Base-by-base conservation (phyloP, 73 alveolate genomes). In the Effrenium voratum region DNA sequence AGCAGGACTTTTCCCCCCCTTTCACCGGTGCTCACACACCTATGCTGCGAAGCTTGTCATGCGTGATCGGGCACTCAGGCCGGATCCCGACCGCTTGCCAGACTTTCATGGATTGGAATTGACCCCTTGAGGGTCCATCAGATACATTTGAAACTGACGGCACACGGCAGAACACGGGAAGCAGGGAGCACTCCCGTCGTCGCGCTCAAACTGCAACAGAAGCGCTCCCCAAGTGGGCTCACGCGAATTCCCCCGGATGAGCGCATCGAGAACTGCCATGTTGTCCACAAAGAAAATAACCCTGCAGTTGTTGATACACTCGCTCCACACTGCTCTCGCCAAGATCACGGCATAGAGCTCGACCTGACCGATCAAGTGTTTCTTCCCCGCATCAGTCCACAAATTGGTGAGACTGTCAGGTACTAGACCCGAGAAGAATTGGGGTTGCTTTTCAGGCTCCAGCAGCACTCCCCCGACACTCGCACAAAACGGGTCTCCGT, bases 331-430 rank as follows among this genome's bases (percentile, higher is more conserved):
- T 12, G 30, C 12, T 38, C 86, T 5, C 2, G 86, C 55, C 38
- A 75, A 52, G 40, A 41, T 5, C 28, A 75, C 57, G 55, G 41
- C 86, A 75, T 75, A 75, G 13, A 75, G 13, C 36, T 75, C 59
- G 16, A 75, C 86, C 19, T 75, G 86, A 13, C 86, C 86, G n/a
- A 75, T 75, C 4, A 75, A 13, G 38, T 75, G 86, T 41, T 75
- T 45, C 40, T 75, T 75, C 40, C 86, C 86, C 4, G 55, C 86
- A 5, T 52, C n/a, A 41, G 13, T 52, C 86, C 86, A 75, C 36
- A 41, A 30, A 2, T 41, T 22, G 38, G 41, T 40, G 59, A 75
- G 10, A 2, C 10, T 6, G 2, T 10, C 34, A 5, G 86, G 86
- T 5, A 75, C 82, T 2, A 40, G 34, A 36, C 86, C 3, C 36